phyloP scores from a whole-genome alignment of 2,329 filamentous ascomycete species.

The Colletotrichum kahawae region DNA sequence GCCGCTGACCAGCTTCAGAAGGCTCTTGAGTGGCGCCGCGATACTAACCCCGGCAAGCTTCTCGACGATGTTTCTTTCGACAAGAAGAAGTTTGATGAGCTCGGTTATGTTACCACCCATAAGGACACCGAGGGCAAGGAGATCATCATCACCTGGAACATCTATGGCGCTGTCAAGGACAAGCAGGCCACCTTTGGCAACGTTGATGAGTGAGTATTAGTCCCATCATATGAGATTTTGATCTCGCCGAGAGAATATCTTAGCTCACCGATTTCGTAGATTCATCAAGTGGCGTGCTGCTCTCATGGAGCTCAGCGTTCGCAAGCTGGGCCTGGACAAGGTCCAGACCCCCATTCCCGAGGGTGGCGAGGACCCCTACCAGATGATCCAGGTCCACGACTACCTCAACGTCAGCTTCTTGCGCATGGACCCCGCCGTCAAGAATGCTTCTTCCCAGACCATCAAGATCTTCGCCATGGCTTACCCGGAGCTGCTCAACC shows the following conservation, averaged over 20 bases:
- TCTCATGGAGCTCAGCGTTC: conserved; percentile 86
- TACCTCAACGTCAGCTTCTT: conserved; percentile 89
- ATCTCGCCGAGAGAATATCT: background rate
- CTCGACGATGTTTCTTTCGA: conserved; percentile 68
- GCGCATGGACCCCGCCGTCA: conserved; percentile 77
- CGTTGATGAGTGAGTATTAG: conserved; percentile 71
- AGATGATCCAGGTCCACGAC: conserved; percentile 93
- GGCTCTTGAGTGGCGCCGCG: conserved; percentile 83
- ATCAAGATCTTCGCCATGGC: conserved; percentile 81
- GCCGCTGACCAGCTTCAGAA: conserved; percentile 80
- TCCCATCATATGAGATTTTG: background rate
- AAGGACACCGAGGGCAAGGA: conserved; percentile 60
- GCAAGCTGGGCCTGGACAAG: conserved; percentile 71
- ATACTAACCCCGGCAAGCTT: conserved; percentile 72
- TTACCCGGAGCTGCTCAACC: conserved; percentile 82
- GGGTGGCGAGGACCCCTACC: conserved; percentile 80
- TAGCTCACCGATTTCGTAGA: conserved; percentile 45
- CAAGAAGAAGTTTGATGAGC: conserved; percentile 72
- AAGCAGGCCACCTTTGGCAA: conserved; percentile 84
- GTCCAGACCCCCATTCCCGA: conserved; percentile 76
- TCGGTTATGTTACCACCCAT: conserved; percentile 84
- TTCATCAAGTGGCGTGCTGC: conserved; percentile 91
- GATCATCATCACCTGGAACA: conserved; percentile 84
- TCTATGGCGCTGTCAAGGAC: conserved; percentile 88
- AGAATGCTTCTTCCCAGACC: conserved; percentile 66